Conservation (phyloP, 1,139 yeast species). For the Protomyces gravidus region DNA sequence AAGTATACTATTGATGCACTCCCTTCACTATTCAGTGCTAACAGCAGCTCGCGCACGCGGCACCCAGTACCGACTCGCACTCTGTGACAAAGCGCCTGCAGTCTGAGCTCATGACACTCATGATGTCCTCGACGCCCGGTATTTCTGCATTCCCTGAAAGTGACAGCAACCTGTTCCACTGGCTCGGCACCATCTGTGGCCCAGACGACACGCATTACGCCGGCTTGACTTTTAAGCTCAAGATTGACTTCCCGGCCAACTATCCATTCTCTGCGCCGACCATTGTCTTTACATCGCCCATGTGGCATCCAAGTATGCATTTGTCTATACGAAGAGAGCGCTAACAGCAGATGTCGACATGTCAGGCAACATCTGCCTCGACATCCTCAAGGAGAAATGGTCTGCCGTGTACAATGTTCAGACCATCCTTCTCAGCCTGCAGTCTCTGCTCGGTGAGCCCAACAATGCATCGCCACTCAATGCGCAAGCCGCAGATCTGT, state of each 20-base stretch:
- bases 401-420: constrained; percentile 64
- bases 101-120: constrained; percentile 28
- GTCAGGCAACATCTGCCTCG: constrained; percentile 40
- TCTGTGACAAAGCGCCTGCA: constrained; percentile 26
- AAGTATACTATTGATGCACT: background rate
- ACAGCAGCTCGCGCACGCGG: background rate
- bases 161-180: constrained; percentile 52
- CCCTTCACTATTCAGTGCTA: background rate
- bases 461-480: constrained; percentile 53
- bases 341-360: constrained; percentile 26
- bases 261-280: constrained; percentile 62
- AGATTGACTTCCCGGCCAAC: constrained; percentile 45
- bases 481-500: constrained; percentile 41
- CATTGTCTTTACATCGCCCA: constrained; percentile 58
- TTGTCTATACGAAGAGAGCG: constrained; percentile 51
- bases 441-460: constrained; percentile 55
- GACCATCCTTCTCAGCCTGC: constrained; percentile 55
- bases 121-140: constrained; percentile 50
- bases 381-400: constrained; percentile 57
- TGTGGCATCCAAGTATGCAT: constrained; percentile 60
- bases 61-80: constrained; percentile 11
- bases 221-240: constrained; percentile 1
- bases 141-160: constrained; percentile 53
- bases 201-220: constrained; percentile 49
- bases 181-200: constrained; percentile 64